Conservation (phyloP, 139 green algal species). For the Tetraselmis chui region DNA sequence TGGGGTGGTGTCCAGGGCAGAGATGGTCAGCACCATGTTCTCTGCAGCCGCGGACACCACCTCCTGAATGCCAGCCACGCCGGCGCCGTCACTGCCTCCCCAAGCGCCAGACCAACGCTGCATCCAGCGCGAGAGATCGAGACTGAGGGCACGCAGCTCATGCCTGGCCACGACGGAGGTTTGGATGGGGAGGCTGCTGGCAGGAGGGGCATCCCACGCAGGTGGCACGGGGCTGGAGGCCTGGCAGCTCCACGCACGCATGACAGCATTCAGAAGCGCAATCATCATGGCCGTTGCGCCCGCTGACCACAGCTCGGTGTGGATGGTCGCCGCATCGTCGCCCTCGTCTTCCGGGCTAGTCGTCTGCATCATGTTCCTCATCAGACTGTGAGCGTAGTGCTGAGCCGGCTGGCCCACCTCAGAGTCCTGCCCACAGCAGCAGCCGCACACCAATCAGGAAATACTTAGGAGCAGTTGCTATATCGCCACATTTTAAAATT, state of each 20-base stretch:
- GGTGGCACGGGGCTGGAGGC: neutral
- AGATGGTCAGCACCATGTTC: neutral
- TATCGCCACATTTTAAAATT: too few relatives aligned
- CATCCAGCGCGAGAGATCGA: neutral
- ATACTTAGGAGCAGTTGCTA: too few relatives aligned
- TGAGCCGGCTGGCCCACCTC: neutral
- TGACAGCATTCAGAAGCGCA: neutral
- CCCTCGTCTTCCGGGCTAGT: neutral
- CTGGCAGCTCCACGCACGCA: neutral
- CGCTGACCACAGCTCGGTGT: neutral
- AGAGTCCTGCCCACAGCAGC: neutral
- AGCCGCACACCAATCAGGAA: too few relatives aligned
- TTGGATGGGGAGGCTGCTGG: neutral
- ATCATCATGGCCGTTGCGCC: neutral
- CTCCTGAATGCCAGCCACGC: neutral
- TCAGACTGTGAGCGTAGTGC: neutral
- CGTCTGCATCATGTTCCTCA: neutral
- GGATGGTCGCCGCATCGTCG: neutral
- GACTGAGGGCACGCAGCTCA: neutral
- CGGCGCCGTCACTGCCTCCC: too few relatives aligned
- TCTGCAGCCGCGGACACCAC: neutral
- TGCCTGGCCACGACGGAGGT: neutral
- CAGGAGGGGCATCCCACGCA: neutral
- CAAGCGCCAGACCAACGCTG: neutral
- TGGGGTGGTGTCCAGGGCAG: neutral